Conservation (phyloP, 805 yeast species). For the Kuraishia cidri region DNA sequence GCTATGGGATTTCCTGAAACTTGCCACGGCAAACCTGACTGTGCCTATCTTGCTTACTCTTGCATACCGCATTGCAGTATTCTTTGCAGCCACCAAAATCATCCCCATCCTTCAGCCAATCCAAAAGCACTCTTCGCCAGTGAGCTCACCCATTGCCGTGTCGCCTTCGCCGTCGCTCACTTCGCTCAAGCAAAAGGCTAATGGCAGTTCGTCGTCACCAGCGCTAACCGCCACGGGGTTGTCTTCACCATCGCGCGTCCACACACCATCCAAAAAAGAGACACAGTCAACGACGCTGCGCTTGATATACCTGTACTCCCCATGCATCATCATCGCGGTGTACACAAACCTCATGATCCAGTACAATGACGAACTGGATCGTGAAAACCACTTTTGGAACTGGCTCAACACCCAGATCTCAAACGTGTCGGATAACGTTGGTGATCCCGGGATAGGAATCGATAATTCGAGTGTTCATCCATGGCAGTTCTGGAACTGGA, state of each 20-base stretch:
- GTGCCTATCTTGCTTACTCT: conserved; percentile 76
- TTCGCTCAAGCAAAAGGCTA: conserved; percentile 9
- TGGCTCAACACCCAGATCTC: conserved; percentile 18
- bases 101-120: conserved; percentile 48
- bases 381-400: conserved; percentile 30
- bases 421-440: not conserved
- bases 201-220: not conserved
- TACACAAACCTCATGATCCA: conserved; percentile 92
- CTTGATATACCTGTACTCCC: conserved; percentile 79
- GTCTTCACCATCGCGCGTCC: conserved; percentile 10
- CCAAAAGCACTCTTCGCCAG: conserved; percentile 4
- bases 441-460: conserved; percentile 2
- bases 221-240: conserved; percentile 1
- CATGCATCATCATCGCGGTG: conserved; percentile 89
- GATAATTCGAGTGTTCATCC: conserved; percentile 37
- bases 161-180: conserved; percentile 11
- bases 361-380: conserved; percentile 68
- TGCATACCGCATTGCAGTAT: conserved; percentile 79
- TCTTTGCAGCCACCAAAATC: conserved; percentile 85
- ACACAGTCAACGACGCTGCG: conserved; percentile 26
- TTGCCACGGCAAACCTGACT: conserved; percentile 56
- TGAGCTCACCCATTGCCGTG: conserved; percentile 2
- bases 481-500: conserved; percentile 98
- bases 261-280: too few species aligned
- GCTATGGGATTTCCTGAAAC: conserved; percentile 42